Base-by-base conservation (phyloP, 495 filamentous ascomycete genomes). In the Cairneyella variabilis region DNA sequence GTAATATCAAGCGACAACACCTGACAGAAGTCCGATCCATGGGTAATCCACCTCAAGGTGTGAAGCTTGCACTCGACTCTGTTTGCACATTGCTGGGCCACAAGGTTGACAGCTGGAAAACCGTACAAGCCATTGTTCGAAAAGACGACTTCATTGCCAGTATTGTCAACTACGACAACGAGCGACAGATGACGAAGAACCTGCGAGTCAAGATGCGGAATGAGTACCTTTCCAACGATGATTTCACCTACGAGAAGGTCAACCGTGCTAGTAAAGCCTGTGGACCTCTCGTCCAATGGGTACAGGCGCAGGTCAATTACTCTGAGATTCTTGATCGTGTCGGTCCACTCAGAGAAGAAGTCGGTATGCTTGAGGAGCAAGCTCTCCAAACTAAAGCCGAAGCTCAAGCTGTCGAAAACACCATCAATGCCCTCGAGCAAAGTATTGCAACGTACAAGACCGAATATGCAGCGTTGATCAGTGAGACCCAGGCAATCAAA, bases 1-100 rank as follows among this genome's bases (percentile, higher is more conserved):
- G 87, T 74, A 96, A 90, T 69, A 99, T 99, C 70, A 99, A 97
- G 76, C 80, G 85, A 62, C 89, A 95, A 59, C 95, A 99, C 66
- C 77, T 99, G 42, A 96, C 90, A 21, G 93, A 99, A 83, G 93
- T 99, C 34, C 83, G 93, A 61, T 96, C 91, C 57, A 97, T 99
- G 95, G 79, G 80, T 38, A 90, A 89, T 49, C 93, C 93, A 25
- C 93, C 93, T 0, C 78, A 83, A 58, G 88, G 90, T 66, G 93
- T 99, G 45, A 84, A 89, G 54, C 84, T 97, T 61, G 90, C 92
- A 6, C 75, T 99, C 57, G 95, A 97, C 68, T 87, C 93, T 9
- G 93, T 99, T 16, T 97, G 93, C 73, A 92, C 89, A 2, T 70
- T 97, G 32, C 80, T 99, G 41, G 92, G 92, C 12, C 91, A 97